Evolutionary conservation across 108 stramenopile species (phyloP).

Genomic region (Skeletonema potamos): DNA sequence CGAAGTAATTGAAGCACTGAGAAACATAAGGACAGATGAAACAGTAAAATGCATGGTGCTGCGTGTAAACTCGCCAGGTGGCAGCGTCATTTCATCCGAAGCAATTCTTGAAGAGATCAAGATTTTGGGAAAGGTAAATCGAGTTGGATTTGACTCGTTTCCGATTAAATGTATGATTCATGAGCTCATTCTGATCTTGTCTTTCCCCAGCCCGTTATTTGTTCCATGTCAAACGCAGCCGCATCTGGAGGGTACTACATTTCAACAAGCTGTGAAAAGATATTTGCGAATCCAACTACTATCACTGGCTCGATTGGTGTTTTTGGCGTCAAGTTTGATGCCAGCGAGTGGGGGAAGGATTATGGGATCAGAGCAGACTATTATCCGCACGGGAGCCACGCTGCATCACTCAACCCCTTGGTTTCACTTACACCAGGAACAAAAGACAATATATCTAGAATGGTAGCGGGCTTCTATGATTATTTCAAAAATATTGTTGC

Average conservation of each 20-base stretch:
- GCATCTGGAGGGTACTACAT: slow-evolving; percentile 88
- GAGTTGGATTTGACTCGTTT: background rate
- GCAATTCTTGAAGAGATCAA: slow-evolving; percentile 64
- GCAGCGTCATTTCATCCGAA: slow-evolving; percentile 70
- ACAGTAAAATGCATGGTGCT: slow-evolving; percentile 65
- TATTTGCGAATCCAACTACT: slow-evolving; percentile 71
- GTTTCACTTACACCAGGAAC: slow-evolving; percentile 56
- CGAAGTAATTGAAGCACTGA: slow-evolving; percentile 47
- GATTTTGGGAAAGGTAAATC: slow-evolving; percentile 49
- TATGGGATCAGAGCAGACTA: slow-evolving; percentile 67
- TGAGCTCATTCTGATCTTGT: background rate
- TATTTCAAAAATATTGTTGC: slow-evolving; percentile 70
- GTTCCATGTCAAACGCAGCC: slow-evolving; percentile 73
- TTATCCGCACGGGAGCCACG: slow-evolving; percentile 50
- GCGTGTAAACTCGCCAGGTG: slow-evolving; percentile 74
- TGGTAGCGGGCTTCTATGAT: slow-evolving; percentile 57
- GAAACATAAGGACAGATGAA: slow-evolving; percentile 55
- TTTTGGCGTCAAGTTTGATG: slow-evolving; percentile 67
- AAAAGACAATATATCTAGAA: slow-evolving; percentile 54
- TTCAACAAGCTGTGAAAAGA: slow-evolving; percentile 53
- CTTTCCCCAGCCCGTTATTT: slow-evolving; percentile 46
- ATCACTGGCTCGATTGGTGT: slow-evolving; percentile 85
- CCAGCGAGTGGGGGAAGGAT: slow-evolving; percentile 55
- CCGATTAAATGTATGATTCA: background rate
- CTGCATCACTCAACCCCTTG: slow-evolving; percentile 55